A percentile compares a stretch with the other conserved stretches of the same genome.
Evolutionary conservation across 768 basidiomycete species (phyloP).

Genomic region (Boletus rubropictus): DNA sequence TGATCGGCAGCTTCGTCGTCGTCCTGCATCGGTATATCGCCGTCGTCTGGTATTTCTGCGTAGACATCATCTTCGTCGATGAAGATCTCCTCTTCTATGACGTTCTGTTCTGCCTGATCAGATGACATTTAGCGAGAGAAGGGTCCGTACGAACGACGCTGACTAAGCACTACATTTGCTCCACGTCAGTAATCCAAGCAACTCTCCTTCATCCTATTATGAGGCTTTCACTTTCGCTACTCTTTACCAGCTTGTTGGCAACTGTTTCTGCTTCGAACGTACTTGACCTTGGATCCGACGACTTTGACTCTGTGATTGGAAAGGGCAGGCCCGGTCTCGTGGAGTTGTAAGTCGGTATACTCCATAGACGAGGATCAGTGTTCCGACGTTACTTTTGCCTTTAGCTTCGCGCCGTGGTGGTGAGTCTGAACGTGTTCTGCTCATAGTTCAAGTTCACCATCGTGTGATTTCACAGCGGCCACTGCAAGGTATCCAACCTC

Average conservation of each 20-base stretch:
- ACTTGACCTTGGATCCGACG: conserved; percentile 65
- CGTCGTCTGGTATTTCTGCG: conserved; percentile 59
- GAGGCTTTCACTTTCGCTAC: conserved; percentile 51
- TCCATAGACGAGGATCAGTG: background rate
- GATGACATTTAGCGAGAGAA: conserved; percentile 19
- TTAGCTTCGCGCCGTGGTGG: conserved; percentile 88
- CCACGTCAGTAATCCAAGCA: conserved; percentile 23
- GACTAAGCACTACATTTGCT: conserved; percentile 21
- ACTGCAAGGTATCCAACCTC: conserved; percentile 66
- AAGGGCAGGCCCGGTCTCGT: conserved; percentile 79
- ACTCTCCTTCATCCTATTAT: conserved; percentile 36
- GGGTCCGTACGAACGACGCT: conserved; percentile 10
- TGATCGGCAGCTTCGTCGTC: conserved; percentile 52
- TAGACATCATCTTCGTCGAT: conserved; percentile 63
- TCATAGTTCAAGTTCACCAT: background rate
- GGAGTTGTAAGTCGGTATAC: conserved; percentile 66
- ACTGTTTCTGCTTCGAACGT: conserved; percentile 73
- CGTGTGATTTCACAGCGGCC: conserved; percentile 47
- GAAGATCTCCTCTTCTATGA: conserved; percentile 45
- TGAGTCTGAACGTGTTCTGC: conserved; percentile 32
- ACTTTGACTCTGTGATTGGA: conserved; percentile 74
- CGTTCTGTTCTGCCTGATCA: conserved; percentile 35
- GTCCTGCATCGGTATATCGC: conserved; percentile 67
- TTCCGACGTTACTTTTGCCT: conserved; percentile 1
- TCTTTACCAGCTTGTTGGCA: conserved; percentile 52